Conservation (phyloP, 2,329 filamentous ascomycete species). For the Phialophora tarda region DNA sequence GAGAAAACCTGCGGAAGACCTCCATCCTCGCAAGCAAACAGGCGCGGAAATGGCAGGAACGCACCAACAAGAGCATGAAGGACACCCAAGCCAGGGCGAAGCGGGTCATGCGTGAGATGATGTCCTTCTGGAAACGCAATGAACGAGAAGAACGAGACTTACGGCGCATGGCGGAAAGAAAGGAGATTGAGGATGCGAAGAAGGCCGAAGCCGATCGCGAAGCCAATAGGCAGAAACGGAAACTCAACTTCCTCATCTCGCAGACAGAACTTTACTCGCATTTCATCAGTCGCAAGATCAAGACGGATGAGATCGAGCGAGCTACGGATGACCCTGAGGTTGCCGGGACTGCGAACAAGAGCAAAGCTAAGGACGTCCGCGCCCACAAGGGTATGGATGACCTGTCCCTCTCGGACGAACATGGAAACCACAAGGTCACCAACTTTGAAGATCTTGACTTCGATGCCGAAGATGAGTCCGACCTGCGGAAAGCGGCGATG, state of each 20-base stretch:
- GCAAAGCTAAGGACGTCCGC: slow-evolving; percentile 50
- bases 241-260: slow-evolving; percentile 98
- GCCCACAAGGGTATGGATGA: slow-evolving; percentile 51
- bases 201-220: slow-evolving; percentile 97
- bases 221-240: slow-evolving; percentile 95
- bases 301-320: slow-evolving; percentile 91
- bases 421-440: slow-evolving; percentile 72
- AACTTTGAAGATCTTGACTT: slow-evolving; percentile 95
- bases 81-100: slow-evolving; percentile 96
- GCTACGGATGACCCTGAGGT: slow-evolving; percentile 83
- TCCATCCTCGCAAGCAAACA: slow-evolving; percentile 96
- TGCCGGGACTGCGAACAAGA: slow-evolving; percentile 51
- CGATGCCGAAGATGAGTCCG: slow-evolving; percentile 88
- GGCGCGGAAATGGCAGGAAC: slow-evolving; percentile 93
- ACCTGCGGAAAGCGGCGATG: slow-evolving; percentile 80
- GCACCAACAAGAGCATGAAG: slow-evolving; percentile 98
- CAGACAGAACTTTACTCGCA: slow-evolving; percentile 99
- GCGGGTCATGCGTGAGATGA: slow-evolving; percentile 99
- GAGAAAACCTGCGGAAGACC: slow-evolving; percentile 97
- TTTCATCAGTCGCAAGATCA: slow-evolving; percentile 99
- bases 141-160: slow-evolving; percentile 95
- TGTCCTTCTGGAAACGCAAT: slow-evolving; percentile 99
- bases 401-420: slow-evolving; percentile 54
- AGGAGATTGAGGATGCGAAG: slow-evolving; percentile 94
- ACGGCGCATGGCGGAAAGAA: slow-evolving; percentile 89